Conservation (phyloP, 495 filamentous ascomycete genomes). For the Choiromyces venosus region DNA sequence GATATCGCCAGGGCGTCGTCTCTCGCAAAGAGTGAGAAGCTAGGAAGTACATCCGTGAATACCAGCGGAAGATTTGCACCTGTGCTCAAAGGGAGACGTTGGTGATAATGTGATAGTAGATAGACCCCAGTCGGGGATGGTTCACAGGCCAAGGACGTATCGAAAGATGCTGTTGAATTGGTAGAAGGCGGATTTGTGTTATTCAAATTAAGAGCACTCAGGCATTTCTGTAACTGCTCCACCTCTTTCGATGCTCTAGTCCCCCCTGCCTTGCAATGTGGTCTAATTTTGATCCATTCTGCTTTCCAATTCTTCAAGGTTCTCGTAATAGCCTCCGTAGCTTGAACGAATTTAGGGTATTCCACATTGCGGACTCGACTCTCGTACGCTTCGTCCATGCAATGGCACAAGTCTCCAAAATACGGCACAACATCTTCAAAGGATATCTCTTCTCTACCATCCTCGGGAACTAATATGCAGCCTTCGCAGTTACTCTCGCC, state of each 20-base stretch:
- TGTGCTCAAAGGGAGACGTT: slow-evolving; percentile 41
- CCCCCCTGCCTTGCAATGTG: slow-evolving; percentile 1
- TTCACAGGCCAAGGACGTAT: slow-evolving; percentile 41
- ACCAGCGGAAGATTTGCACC: slow-evolving; percentile 41
- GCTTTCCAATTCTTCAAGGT: slow-evolving; percentile 35
- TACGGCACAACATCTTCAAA: slow-evolving; percentile 40
- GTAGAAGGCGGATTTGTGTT: slow-evolving; percentile 39
- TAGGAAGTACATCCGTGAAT: slow-evolving; percentile 40
- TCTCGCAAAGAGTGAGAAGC: slow-evolving; percentile 40
- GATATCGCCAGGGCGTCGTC: slow-evolving; percentile 41
- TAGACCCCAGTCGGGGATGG: slow-evolving; percentile 40
- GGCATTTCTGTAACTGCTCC: slow-evolving; percentile 39
- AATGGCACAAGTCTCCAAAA: slow-evolving; percentile 43
- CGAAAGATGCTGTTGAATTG: slow-evolving; percentile 37
- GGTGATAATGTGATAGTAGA: slow-evolving; percentile 42
- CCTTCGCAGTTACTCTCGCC: slow-evolving; percentile 29
- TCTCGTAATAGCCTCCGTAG: slow-evolving; percentile 26
- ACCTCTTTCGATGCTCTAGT: slow-evolving; percentile 22
- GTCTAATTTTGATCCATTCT: slow-evolving; percentile 24
- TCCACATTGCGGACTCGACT: slow-evolving; percentile 39
- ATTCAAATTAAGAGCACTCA: slow-evolving; percentile 35
- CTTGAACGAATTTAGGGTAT: slow-evolving; percentile 37
- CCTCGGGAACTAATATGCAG: slow-evolving; percentile 39
- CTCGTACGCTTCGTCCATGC: slow-evolving; percentile 43
- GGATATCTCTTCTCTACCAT: slow-evolving; percentile 26